These are phyloP conservation scores for Irpex sp. DNA, from an alignment of 1,284 basidiomycete genomes.

Conservation along the genomic window DNA sequence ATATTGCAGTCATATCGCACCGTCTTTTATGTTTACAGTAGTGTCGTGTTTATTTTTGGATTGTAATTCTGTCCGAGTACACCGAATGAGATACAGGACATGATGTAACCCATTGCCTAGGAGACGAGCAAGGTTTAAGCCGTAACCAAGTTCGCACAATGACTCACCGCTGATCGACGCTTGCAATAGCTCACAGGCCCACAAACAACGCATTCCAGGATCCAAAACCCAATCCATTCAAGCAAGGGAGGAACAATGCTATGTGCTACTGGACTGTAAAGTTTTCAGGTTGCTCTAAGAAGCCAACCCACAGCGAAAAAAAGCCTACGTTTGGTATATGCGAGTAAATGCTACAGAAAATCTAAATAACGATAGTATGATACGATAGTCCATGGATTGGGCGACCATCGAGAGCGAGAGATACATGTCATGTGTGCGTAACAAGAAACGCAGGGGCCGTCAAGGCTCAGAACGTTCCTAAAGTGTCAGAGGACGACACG, in stretches of 20 bases:
- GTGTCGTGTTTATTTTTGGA: too few relatives aligned
- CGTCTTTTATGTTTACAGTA: too few relatives aligned
- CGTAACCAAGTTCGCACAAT: too few relatives aligned
- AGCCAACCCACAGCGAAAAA: background rate
- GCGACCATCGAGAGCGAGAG: background rate
- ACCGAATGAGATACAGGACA: too few relatives aligned
- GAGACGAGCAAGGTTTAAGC: too few relatives aligned
- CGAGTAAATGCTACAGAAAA: background rate
- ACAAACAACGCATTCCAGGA: background rate
- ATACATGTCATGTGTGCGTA: background rate
- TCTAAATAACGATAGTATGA: background rate
- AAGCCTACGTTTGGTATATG: background rate
- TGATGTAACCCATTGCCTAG: too few relatives aligned
- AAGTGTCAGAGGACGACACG: background rate
- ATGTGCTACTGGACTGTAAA: background rate
- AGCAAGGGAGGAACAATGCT: background rate
- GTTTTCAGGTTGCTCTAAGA: background rate
- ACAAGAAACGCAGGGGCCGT: background rate
- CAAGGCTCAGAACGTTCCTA: background rate
- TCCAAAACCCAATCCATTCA: slow-evolving; percentile 10
- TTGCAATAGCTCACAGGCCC: background rate
- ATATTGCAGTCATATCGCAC: too few relatives aligned
- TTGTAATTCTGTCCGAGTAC: too few relatives aligned
- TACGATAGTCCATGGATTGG: background rate
- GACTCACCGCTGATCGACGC: too few relatives aligned